Percentiles rank a stretch among this genome's conserved stretches.
Conservation (phyloP, 192 early-diverging fungal species). For the Backusella tuberculispora region DNA sequence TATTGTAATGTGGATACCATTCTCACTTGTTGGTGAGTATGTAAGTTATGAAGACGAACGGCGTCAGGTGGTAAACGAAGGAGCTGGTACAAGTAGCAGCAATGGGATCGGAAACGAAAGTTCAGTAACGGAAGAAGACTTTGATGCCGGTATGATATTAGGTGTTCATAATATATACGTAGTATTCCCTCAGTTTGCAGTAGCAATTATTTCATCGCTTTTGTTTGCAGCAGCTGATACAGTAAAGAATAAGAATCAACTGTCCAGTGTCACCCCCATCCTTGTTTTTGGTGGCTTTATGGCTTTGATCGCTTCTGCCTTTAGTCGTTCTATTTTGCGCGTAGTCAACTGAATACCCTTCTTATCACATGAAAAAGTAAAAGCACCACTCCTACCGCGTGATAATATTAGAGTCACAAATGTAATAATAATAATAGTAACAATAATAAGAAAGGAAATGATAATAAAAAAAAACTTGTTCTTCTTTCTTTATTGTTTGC, state of each 20-base stretch:
- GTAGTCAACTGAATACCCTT: constrained; percentile 15
- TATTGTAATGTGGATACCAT: constrained; percentile 91
- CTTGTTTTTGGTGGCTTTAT: constrained; percentile 69
- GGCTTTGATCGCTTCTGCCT: constrained; percentile 61
- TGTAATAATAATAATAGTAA: background rate
- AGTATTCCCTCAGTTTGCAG: constrained; percentile 90
- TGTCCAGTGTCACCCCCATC: constrained; percentile 59
- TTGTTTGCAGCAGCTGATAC: constrained; percentile 58
- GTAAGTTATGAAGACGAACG: constrained; percentile 53
- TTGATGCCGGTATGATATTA: constrained; percentile 70
- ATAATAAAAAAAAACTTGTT: background rate
- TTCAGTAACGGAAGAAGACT: constrained; percentile 5
- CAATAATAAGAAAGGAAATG: background rate
- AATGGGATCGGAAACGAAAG: constrained; percentile 1
- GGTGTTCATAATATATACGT: constrained; percentile 96
- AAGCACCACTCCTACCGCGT: constrained; percentile 12
- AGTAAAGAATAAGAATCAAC: constrained; percentile 26
- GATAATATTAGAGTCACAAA: constrained; percentile 4
- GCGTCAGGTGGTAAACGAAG: constrained; percentile 2
- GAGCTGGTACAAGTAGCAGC: background rate
- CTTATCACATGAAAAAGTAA: constrained; percentile 5
- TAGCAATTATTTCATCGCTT: constrained; percentile 71
- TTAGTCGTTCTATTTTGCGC: constrained; percentile 47
- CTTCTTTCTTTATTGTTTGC: background rate
- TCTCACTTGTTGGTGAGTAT: constrained; percentile 85